phyloP scores from a whole-genome alignment of 2,329 filamentous ascomycete genomes.

The Sporothrix mexicana region DNA sequence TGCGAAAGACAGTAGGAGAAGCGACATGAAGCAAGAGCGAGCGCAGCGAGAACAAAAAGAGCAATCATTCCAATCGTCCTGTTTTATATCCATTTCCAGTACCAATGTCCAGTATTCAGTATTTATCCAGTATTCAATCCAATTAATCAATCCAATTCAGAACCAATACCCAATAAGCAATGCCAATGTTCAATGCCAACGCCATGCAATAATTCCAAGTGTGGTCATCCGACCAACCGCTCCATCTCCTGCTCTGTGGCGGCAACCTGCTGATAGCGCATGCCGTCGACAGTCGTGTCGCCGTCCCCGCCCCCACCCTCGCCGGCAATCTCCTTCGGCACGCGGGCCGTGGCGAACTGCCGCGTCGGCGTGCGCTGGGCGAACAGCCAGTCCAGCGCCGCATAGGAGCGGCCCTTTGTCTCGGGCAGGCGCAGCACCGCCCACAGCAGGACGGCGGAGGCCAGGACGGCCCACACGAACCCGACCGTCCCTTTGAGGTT shows the following conservation, averaged over 20 bases:
- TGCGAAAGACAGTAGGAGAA: neutral
- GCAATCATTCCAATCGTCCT: conserved; percentile 7
- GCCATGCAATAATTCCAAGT: neutral
- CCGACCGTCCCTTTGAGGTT: conserved; percentile 56
- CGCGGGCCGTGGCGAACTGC: conserved; percentile 35
- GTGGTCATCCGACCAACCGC: neutral
- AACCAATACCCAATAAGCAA: neutral
- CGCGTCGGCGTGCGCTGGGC: conserved; percentile 51
- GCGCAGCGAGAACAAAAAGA: neutral
- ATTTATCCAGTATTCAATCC: too few relatives aligned
- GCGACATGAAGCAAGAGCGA: neutral
- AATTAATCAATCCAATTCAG: neutral
- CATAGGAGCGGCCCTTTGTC: conserved; percentile 54
- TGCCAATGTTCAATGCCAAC: neutral
- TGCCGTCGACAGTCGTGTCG: neutral
- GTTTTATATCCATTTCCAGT: conserved; percentile 1
- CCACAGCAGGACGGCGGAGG: conserved; percentile 55
- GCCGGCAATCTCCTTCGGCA: neutral
- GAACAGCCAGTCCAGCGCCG: conserved; percentile 63
- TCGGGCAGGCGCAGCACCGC: conserved; percentile 61
- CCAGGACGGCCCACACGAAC: conserved; percentile 54
- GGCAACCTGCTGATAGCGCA: too few relatives aligned
- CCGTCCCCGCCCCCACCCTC: neutral
- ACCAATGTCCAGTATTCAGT: too few relatives aligned
- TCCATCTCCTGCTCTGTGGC: conserved; percentile 15